Evolutionary conservation across 1,284 basidiomycete species (phyloP).

Genomic region (Pascua guehoae): DNA sequence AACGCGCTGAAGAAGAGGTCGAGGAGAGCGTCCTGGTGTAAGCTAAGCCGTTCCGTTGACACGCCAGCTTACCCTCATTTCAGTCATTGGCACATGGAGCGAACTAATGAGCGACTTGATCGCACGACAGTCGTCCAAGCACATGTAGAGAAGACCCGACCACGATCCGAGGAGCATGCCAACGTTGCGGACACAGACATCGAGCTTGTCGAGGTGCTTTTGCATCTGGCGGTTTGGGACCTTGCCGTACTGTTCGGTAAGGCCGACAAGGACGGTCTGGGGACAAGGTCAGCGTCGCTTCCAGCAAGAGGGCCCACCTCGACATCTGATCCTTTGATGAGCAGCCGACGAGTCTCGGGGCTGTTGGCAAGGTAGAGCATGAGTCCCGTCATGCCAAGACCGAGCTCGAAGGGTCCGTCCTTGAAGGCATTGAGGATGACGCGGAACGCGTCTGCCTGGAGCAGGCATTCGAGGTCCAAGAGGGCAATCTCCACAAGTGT

Average conservation of each 20-base stretch:
- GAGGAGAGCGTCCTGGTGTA: slow-evolving; percentile 75
- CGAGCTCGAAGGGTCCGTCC: slow-evolving; percentile 81
- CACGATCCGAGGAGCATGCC: slow-evolving; percentile 83
- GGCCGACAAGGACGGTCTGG: slow-evolving; percentile 75
- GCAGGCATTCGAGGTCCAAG: slow-evolving; percentile 79
- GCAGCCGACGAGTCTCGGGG: slow-evolving; percentile 73
- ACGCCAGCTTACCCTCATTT: slow-evolving; percentile 67
- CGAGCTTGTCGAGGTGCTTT: slow-evolving; percentile 68
- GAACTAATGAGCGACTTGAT: slow-evolving; percentile 81
- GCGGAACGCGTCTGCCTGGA: slow-evolving; percentile 78
- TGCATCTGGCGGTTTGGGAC: slow-evolving; percentile 50
- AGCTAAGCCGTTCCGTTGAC: neutral
- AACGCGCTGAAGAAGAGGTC: slow-evolving; percentile 94
- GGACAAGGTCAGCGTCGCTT: slow-evolving; percentile 18
- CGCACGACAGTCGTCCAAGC: slow-evolving; percentile 80
- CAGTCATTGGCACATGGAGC: slow-evolving; percentile 78
- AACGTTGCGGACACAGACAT: slow-evolving; percentile 71
- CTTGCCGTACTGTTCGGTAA: slow-evolving; percentile 88
- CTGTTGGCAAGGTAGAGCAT: slow-evolving; percentile 83
- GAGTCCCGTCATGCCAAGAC: slow-evolving; percentile 74
- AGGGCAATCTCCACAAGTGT: slow-evolving; percentile 85
- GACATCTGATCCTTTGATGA: slow-evolving; percentile 79
- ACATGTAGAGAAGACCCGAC: slow-evolving; percentile 92
- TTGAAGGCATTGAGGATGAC: slow-evolving; percentile 79
- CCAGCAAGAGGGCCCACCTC: slow-evolving; percentile 60